Base-by-base conservation (phyloP, 441 rosid species). In the Gossypium laxum region DNA sequence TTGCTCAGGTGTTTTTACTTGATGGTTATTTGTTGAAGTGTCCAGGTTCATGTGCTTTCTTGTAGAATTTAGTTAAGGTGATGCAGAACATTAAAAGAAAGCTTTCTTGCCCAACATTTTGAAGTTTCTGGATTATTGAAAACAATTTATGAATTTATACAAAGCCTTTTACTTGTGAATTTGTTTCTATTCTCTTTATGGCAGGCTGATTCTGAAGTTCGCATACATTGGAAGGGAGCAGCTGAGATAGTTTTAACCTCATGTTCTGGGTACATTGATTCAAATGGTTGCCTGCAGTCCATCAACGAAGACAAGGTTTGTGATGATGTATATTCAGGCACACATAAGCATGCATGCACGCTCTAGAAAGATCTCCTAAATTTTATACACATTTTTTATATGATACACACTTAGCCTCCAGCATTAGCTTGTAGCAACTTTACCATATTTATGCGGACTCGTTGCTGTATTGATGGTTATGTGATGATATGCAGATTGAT, bases 201-300 rank as follows among this genome's bases (percentile, higher is more conserved):
- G 76, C 88, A 91, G 99, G 72, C 80, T 67, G 87, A 90, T 74
- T 88, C 93, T 74, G 86, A 89, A 79, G 95, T 92, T 73, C 85
- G 80, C 73, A 77, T 95, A 79, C 97, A 95, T 32, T 95, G 99
- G 99, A 95, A 95, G 76, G 99, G 99, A 79, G 99, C 99, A 66
- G 97, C 99, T 19, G 99, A 95, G 86, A 79, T 91, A 60, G 90
- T 95, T 75, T 85, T 95, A 54, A 85, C 84, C 82, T 89, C 91
- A 10, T 92, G 99, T 76, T 85, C 88, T 45, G 78, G 79, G 57
- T 95, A 57, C 62, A 11, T 57, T 57, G 34, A 57, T 76, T 79
- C 80, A 77, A 82, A 83, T 74, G 89, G 92, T 77, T 57, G 75
- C 69, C 30, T 80, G 67, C 90, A 86, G 72, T 30, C 93, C 69